Evolutionary conservation across 495 filamentous ascomycete species (phyloP), one percentile per base, ranked within the genome.

Genomic region (Hypoxylon fuscum): DNA sequence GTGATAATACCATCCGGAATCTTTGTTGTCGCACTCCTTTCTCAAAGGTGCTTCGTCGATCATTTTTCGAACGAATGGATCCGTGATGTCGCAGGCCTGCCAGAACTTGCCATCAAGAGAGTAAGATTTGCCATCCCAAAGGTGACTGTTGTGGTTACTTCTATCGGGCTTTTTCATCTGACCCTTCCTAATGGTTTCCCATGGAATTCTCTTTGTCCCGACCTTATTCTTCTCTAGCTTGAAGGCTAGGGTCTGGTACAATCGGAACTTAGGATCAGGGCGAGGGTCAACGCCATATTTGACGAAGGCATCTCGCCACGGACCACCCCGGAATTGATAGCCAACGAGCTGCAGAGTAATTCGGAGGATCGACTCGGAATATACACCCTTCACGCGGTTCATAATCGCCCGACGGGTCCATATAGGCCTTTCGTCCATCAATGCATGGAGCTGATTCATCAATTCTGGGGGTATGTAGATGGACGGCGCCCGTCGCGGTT

Each of bases 21-120:
- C 74, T 15, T 83, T 68, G n/a, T 76, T 71, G 57, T 91, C 85
- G 69, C 82, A 88, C 2, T 74, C 74, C 3, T 64, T 20, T 12
- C 81, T 76, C 10, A 85, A 59, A 34, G 74, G 71, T 15, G 75
- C 76, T 14, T 79, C 71, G 3, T 79, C 72, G 9, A 90, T 76
- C 3, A 93, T 68, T 0, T 69, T 41, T 1, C 75, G 72, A 15
- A 93, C 70, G 7, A 93, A 66, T 0, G 92, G 90, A 67, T 97
- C 93, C 0, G 84, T 86, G 54, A 98, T 88, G 72, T 98, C 95
- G 76, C 93, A 96, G 25, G 93, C 81, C 79, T 97, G 95, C 88
- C 91, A 98, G 55, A 92, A 86, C 42, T 92, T 90, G 1, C 93
- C 93, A 68, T 95, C 91, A 4, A 79, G 76, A 8, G 82, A 81